These are phyloP conservation scores for Eudorina sp. DNA, from an alignment of 139 green algal species.

Conservation along the genomic window DNA sequence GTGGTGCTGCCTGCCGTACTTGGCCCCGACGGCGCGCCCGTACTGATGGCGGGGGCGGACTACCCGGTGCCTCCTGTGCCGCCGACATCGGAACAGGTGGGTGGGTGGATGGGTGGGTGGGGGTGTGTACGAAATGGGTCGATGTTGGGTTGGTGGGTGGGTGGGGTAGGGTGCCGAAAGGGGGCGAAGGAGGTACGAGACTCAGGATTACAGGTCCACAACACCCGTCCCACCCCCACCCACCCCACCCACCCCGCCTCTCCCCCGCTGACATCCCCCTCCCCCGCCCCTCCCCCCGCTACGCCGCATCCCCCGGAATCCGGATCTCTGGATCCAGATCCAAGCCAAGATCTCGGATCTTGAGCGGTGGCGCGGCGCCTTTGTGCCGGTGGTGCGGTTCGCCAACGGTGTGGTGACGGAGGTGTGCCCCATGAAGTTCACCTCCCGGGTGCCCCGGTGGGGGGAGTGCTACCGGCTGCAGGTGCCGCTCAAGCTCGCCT, in stretches of 20 bases:
- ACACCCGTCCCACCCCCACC: no score
- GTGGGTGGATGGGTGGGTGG: background rate
- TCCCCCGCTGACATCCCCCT: background rate
- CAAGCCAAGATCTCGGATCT: background rate
- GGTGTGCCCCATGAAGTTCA: constrained; percentile 67
- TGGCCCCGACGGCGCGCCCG: background rate
- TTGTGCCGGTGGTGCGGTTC: constrained; percentile 72
- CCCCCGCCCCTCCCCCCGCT: background rate
- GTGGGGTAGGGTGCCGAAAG: background rate
- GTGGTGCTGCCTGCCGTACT: background rate
- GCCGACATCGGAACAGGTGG: background rate
- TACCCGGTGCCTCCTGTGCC: background rate
- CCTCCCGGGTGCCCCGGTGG: constrained; percentile 44
- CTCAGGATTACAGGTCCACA: no score
- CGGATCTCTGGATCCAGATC: background rate
- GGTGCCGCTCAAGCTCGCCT: constrained; percentile 85
- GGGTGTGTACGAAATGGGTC: no score
- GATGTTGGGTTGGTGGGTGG: background rate
- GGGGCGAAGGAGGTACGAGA: background rate
- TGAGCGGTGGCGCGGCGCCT: constrained; percentile 33
- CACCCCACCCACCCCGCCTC: background rate
- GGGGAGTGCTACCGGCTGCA: constrained; percentile 68
- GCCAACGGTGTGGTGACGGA: constrained; percentile 65
- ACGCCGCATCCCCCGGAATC: no score
- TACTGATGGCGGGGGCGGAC: constrained; percentile 7